Evolutionary conservation across 441 rosid genomes (phyloP).

Genomic region (Adansonia rubrostipa): DNA sequence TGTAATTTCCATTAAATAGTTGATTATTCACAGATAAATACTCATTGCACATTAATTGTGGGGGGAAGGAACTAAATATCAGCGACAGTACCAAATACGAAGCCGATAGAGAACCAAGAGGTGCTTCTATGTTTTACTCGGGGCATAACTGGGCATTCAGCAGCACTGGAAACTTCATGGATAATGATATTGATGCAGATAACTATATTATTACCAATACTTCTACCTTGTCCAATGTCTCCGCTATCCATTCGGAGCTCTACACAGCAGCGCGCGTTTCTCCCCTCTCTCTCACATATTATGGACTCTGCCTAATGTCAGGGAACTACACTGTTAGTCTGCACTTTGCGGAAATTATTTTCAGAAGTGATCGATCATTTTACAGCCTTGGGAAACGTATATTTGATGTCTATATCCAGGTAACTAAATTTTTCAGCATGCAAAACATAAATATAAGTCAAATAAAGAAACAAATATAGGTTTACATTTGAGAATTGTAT

Average conservation of each 20-base stretch:
- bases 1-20: slow-evolving; percentile 22
- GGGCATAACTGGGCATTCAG: slow-evolving; percentile 78
- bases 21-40: slow-evolving; percentile 52
- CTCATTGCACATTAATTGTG: slow-evolving; percentile 77
- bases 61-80: slow-evolving; percentile 58
- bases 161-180: slow-evolving; percentile 94
- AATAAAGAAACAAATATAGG: background rate
- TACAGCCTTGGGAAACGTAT: slow-evolving; percentile 69
- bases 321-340: slow-evolving; percentile 78
- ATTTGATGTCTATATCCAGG: slow-evolving; percentile 84
- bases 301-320: slow-evolving; percentile 72
- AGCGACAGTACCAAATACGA: slow-evolving; percentile 48
- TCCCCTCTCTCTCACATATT: slow-evolving; percentile 78
- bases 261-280: slow-evolving; percentile 75
- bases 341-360: slow-evolving; percentile 84
- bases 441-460: background rate
- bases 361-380: slow-evolving; percentile 54
- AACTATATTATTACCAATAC: slow-evolving; percentile 54
- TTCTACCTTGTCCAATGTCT: slow-evolving; percentile 54
- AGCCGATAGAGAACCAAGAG: slow-evolving; percentile 61
- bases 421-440: slow-evolving; percentile 21
- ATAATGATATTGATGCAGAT: slow-evolving; percentile 67
- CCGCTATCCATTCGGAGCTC: slow-evolving; percentile 44
- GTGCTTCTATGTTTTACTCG: slow-evolving; percentile 68
- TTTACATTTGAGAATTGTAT: background rate